Evolutionary conservation across 1,284 basidiomycete species (phyloP).

Genomic region (Boletellus dicymbophilus): DNA sequence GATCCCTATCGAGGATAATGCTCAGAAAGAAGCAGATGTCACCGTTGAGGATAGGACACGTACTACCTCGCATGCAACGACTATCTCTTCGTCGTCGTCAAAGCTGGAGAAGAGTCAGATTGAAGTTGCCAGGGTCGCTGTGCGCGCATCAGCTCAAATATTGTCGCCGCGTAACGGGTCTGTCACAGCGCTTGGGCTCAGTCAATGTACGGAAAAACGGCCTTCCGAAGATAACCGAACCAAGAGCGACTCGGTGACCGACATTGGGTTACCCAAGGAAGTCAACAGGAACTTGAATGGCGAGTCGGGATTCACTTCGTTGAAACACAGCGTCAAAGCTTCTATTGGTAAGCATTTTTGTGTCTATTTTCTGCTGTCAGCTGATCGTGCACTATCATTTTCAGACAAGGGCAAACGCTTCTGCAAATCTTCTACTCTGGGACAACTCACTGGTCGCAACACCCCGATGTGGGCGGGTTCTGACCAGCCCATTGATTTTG

Average conservation of each 20-base stretch:
- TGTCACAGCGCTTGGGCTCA: slow-evolving; percentile 14
- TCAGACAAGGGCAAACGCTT: slow-evolving; percentile 47
- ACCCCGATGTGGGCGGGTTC: slow-evolving; percentile 40
- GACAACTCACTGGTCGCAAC: slow-evolving; percentile 43
- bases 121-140: slow-evolving; percentile 30
- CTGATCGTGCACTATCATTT: not conserved
- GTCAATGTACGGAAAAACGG: slow-evolving; percentile 10
- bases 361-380: not conserved
- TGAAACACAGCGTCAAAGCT: slow-evolving; percentile 68
- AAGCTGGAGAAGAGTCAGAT: slow-evolving; percentile 29
- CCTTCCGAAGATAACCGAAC: slow-evolving; percentile 5
- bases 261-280: slow-evolving; percentile 28
- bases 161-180: slow-evolving; percentile 26
- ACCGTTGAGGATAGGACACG: slow-evolving; percentile 4
- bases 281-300: slow-evolving; percentile 10
- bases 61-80: slow-evolving; percentile 12
- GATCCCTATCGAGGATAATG: slow-evolving; percentile 7
- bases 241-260: slow-evolving; percentile 15
- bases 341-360: slow-evolving; percentile 58
- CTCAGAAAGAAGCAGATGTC: slow-evolving; percentile 12
- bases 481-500: slow-evolving; percentile 35
- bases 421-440: slow-evolving; percentile 53
- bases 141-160: slow-evolving; percentile 30
- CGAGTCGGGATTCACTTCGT: slow-evolving; percentile 30
- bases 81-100: slow-evolving; percentile 21